Evolutionary conservation across 2,329 filamentous ascomycete species (phyloP).

Genomic region (Myrmaecium sp.): DNA sequence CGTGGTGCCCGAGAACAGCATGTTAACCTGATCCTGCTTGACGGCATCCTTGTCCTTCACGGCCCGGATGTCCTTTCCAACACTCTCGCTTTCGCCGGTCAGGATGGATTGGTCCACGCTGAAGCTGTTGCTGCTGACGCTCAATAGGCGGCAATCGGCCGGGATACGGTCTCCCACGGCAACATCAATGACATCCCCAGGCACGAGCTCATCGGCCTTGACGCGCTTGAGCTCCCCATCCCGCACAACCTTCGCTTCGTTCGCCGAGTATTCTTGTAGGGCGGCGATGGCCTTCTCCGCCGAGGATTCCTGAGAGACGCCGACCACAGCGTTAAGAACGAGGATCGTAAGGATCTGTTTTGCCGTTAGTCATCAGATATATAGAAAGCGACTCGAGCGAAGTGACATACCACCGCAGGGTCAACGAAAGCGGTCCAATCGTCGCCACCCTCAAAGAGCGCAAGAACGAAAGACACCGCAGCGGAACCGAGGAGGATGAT

Average conservation of each 20-base stretch:
- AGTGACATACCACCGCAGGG: conserved; percentile 63
- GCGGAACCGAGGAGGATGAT: conserved; percentile 88
- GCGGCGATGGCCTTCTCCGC: conserved; percentile 97
- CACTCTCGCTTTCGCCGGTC: conserved; percentile 94
- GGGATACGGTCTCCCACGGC: conserved; percentile 85
- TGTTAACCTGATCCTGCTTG: conserved; percentile 94
- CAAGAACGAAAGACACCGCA: conserved; percentile 81
- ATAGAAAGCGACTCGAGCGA: background rate
- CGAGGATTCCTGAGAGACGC: conserved; percentile 95
- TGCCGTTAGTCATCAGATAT: conserved; percentile 8
- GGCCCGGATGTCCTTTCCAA: conserved; percentile 59
- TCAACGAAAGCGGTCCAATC: conserved; percentile 97
- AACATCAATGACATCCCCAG: conserved; percentile 79
- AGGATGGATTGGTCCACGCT: conserved; percentile 91
- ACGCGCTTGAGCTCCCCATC: conserved; percentile 65
- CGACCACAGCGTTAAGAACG: conserved; percentile 89
- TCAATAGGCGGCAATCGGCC: conserved; percentile 78
- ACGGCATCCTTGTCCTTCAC: conserved; percentile 71
- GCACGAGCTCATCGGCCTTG: conserved; percentile 94
- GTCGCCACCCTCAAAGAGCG: conserved; percentile 80
- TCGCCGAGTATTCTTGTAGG: conserved; percentile 96
- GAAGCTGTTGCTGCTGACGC: conserved; percentile 95
- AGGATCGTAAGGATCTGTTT: conserved; percentile 91
- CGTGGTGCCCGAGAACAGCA: conserved; percentile 95
- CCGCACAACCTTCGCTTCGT: conserved; percentile 85